phyloP scores from a whole-genome alignment of 2,329 filamentous ascomycete species.

The Xenosphaeropsis pyriputrescens region DNA sequence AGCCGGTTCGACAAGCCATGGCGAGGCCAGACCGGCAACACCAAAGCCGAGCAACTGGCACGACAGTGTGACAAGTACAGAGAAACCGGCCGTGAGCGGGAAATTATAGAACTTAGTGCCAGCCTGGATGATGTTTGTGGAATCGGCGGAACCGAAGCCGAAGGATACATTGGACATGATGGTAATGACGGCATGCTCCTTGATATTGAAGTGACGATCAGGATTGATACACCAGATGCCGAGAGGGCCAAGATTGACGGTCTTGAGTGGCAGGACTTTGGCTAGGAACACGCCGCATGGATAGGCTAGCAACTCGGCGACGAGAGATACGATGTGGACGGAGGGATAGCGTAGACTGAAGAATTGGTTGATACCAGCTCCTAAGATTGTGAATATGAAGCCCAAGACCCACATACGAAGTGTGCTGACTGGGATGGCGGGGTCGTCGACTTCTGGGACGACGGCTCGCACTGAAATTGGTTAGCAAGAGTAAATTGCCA shows the following conservation, averaged over 20 bases:
- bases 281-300: constrained; percentile 10
- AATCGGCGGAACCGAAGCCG: constrained; percentile 25
- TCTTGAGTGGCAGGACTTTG: not conserved
- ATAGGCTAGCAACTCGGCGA: constrained; percentile 24
- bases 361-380: constrained; percentile 22
- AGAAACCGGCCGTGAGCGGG: constrained; percentile 39
- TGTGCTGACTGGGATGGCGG: constrained; percentile 23
- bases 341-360: constrained; percentile 26
- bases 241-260: not conserved
- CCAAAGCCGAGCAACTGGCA: constrained; percentile 49
- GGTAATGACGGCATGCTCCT: constrained; percentile 34
- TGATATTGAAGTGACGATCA: constrained; percentile 21
- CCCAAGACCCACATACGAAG: constrained; percentile 25
- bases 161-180: constrained; percentile 34
- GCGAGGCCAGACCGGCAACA: constrained; percentile 32
- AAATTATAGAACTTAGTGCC: constrained; percentile 39
- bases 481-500: not conserved
- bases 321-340: constrained; percentile 23
- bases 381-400: constrained; percentile 18
- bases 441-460: constrained; percentile 27
- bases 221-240: constrained; percentile 19
- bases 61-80: constrained; percentile 40
- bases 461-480: constrained; percentile 23
- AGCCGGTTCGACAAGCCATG: constrained; percentile 21
- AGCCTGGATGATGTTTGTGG: constrained; percentile 17